Percentiles rank a stretch among this genome's conserved stretches.
Conservation (phyloP, 192 early-diverging fungal species). For the Phycomyces nitens region DNA sequence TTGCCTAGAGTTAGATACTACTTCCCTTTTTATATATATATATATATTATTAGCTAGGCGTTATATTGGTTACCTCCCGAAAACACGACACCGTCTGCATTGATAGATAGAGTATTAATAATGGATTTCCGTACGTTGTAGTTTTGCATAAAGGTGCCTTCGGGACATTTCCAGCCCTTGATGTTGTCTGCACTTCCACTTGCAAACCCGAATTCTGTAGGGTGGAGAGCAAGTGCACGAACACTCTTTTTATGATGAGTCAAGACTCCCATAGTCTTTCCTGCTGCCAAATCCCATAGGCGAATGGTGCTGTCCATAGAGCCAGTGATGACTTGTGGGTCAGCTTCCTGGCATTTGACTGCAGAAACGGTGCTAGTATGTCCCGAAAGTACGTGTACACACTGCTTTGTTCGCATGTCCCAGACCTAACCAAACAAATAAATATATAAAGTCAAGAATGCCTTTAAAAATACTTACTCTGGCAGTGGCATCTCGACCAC, state of each 20-base stretch:
- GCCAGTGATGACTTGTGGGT: slow-evolving; percentile 93
- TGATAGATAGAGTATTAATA: slow-evolving; percentile 86
- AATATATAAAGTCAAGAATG: too few species aligned
- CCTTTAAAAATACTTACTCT: slow-evolving; percentile 55
- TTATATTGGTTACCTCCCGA: slow-evolving; percentile 67
- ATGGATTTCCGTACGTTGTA: slow-evolving; percentile 85
- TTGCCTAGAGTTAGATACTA: too few species aligned
- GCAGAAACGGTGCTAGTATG: slow-evolving; percentile 84
- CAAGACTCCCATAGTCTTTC: slow-evolving; percentile 88
- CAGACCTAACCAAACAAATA: slow-evolving; percentile 65
- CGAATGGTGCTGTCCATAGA: slow-evolving; percentile 92
- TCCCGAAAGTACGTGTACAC: slow-evolving; percentile 84
- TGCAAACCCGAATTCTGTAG: slow-evolving; percentile 91
- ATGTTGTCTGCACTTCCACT: slow-evolving; percentile 88
- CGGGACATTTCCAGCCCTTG: slow-evolving; percentile 96
- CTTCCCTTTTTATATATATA: too few species aligned
- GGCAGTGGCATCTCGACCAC: slow-evolving; percentile 90
- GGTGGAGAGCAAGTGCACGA: slow-evolving; percentile 86
- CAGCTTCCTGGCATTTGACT: slow-evolving; percentile 89
- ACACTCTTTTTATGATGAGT: slow-evolving; percentile 99
- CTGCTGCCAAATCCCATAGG: slow-evolving; percentile 97
- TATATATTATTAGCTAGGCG: too few species aligned
- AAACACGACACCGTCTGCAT: slow-evolving; percentile 90
- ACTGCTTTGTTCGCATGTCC: slow-evolving; percentile 97
- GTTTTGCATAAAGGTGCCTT: slow-evolving; percentile 93